phyloP scores from a whole-genome alignment of 75 land plant species.

The Pinus albicaulis region DNA sequence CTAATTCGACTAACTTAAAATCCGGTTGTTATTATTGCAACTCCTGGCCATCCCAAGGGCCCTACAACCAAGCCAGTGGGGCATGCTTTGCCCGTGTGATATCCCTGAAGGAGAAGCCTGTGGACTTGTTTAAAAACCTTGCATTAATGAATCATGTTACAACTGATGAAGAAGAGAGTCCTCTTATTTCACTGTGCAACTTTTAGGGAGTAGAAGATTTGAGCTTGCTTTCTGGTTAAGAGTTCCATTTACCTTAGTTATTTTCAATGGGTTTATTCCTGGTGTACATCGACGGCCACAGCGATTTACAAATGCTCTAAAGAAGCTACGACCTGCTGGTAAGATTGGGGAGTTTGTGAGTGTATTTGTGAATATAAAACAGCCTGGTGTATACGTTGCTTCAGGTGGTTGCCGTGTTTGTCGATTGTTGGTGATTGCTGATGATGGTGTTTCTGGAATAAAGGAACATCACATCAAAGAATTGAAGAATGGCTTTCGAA shows the following conservation, averaged over 20 bases:
- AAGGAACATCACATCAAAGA: constrained; percentile 98
- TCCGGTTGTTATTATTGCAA: too few species aligned
- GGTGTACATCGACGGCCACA: constrained; percentile 90
- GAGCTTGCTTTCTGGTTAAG: constrained; percentile 78
- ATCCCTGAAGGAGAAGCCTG: too few species aligned
- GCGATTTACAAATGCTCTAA: constrained; percentile 74
- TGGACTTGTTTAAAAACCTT: too few species aligned
- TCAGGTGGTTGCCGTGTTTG: constrained; percentile 99
- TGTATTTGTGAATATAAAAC: constrained; percentile 78
- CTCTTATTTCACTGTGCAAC: too few species aligned
- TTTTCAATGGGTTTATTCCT: constrained; percentile 93
- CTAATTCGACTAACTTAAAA: too few species aligned
- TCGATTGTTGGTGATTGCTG: constrained; percentile 95
- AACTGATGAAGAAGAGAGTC: too few species aligned
- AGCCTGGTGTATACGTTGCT: constrained; percentile 92
- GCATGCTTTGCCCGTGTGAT: too few species aligned
- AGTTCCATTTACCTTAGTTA: constrained; percentile 79
- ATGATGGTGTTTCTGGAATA: constrained; percentile 82
- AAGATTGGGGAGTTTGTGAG: constrained; percentile 98
- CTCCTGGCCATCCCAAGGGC: too few species aligned
- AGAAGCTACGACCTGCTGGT: constrained; percentile 73
- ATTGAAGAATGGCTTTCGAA: constrained; percentile 81
- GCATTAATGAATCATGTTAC: too few species aligned
- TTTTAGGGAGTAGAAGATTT: constrained; percentile 89
- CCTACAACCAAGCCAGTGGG: too few species aligned